Evolutionary conservation across 306 rosid species (phyloP).

Genomic region (Castanea sativa): DNA sequence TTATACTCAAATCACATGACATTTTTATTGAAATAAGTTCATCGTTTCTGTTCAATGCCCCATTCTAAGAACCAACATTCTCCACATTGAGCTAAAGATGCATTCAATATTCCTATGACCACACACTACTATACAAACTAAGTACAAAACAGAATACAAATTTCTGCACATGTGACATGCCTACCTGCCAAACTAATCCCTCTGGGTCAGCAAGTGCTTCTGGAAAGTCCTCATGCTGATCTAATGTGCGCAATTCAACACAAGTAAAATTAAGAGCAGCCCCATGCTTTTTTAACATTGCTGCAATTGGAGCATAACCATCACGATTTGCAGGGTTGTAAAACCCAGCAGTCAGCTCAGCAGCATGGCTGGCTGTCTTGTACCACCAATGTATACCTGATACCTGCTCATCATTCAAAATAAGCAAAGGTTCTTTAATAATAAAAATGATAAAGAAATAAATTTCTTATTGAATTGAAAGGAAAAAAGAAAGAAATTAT

Average conservation of each 20-base stretch:
- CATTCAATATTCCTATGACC: neutral
- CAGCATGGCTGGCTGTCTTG: slow-evolving; percentile 90
- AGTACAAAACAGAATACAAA: neutral
- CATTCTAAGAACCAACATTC: neutral
- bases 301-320: slow-evolving; percentile 78
- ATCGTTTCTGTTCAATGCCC: neutral
- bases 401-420: slow-evolving; percentile 67
- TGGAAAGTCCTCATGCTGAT: slow-evolving; percentile 60
- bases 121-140: neutral
- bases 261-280: slow-evolving; percentile 64
- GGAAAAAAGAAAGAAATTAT: neutral
- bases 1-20: neutral
- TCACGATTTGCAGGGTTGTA: slow-evolving; percentile 89
- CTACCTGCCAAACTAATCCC: slow-evolving; percentile 91
- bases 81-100: neutral
- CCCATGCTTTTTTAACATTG: slow-evolving; percentile 70
- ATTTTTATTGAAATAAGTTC: neutral
- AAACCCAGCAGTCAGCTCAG: slow-evolving; percentile 93
- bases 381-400: slow-evolving; percentile 96
- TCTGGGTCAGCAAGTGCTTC: slow-evolving; percentile 74
- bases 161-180: slow-evolving; percentile 6
- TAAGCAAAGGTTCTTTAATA: slow-evolving; percentile 38
- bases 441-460: slow-evolving; percentile 25
- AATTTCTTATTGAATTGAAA: neutral
- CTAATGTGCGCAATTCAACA: slow-evolving; percentile 50